Evolutionary conservation across 2,329 filamentous ascomycete species (phyloP), one percentile per base, ranked within the genome.

Genomic region (Ascosphaera aggregata): DNA sequence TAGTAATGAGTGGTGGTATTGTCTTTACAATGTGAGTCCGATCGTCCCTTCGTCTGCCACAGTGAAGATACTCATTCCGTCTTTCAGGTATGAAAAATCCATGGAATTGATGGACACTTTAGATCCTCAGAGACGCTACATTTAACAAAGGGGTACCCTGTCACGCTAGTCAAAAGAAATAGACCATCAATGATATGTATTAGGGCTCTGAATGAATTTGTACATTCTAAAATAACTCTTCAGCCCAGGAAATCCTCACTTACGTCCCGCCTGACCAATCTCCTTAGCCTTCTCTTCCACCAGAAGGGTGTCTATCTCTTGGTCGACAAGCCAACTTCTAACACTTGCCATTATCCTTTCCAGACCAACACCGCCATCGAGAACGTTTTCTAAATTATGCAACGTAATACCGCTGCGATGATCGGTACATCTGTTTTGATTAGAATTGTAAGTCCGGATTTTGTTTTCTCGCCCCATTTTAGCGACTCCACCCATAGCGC

Each of bases 1-100:
- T 98, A 48, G 79, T 94, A 34, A 58, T 95, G 57, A 94, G 84
- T 51, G 89, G 89, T 41, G 89, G 89, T 15, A 93, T 98, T 51
- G 89, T 98, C 32, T 98, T 98, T 53, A 91, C 89, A 17, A 91
- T 95, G 71, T 76, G 58, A 51, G 66, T 59, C 36, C 24, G 36
- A 20, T 19, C 20, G 15, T 20, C 18, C 27, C 20, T 9, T 34
- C 17, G 34, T 5, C 16, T 18, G 27, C 20, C 16, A 5, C 9
- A 38, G 17, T n/a, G n/a, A n/a, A 36, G n/a, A 3, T 27, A 20
- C 37, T 42, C 31, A 37, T 37, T 34, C n/a, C 30, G 34, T 19
- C 19, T 40, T 15, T 44, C 41, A 54, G 57, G 76, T 89, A 94
- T 55, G 86, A 95, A 63, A 94, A 94, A 69, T 80, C 77, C 42